Evolutionary conservation across 1,284 basidiomycete species (phyloP), one percentile per base, ranked within the genome.

Genomic region (Marasmius sp.): DNA sequence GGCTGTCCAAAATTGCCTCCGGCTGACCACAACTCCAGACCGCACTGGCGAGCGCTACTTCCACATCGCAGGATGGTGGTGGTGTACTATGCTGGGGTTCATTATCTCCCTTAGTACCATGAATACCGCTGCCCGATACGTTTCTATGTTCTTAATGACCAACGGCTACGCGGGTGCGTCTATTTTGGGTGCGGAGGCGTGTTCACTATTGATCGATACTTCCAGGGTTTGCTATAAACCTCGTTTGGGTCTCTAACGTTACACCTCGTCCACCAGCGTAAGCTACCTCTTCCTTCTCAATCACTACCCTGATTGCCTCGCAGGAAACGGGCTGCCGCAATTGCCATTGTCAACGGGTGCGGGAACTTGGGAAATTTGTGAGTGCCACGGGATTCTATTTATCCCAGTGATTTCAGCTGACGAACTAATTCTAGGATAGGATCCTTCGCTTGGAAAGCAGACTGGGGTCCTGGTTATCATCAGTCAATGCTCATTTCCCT

Each of bases 81-180:
- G 84, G 85, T 79, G 74, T n/a, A 80, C 82, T 56, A 82, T 88
- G 10, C 39, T 87, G 9, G 89, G 84, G 0, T 90, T 84, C 67
- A 84, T 89, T 61, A 86, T 90, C 61, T 81, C 81, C 2, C 71
- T 88, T 14, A 77, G 78, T 5, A 89, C 88, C 0, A 80, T 81
- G 73, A 77, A 76, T 5, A 78, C 79, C 4, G 82, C 76, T 0
- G 85, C 78, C 5, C 81, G 88, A 57, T 91, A 91, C 65, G 75
- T 90, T 43, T 79, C 84, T 0, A 75, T 90, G 70, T 91, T 90
- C 75, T 74, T 88, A 18, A 86, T 89, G 85, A 81, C 86, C 0
- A 69, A 69, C 52, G 84, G 85, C 36, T 85, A 83, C 65, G 76
- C 75, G 22, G 85, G 86, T 84, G 39, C 55, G 81, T 74, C 41